phyloP scores from a whole-genome alignment of 306 rosid genomes.

The Macrotyloma uniflorum region DNA sequence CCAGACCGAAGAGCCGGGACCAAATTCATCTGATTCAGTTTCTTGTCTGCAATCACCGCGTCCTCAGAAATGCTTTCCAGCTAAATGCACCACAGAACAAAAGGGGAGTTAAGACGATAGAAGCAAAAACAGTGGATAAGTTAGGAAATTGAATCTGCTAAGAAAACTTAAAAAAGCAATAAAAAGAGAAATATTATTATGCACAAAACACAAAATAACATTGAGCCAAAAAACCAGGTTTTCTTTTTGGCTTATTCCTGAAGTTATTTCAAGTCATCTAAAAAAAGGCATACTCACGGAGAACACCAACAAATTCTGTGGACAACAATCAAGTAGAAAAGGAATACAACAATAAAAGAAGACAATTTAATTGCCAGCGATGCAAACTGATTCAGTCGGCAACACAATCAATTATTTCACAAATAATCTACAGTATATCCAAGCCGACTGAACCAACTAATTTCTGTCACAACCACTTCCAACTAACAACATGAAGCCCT shows the following conservation, averaged over 20 bases:
- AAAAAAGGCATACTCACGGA: background rate
- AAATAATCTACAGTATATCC: background rate
- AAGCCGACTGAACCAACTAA: slow-evolving; percentile 2
- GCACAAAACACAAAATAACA: background rate
- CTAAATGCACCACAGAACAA: slow-evolving; percentile 47
- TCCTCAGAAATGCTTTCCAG: slow-evolving; percentile 91
- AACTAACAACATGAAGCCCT: slow-evolving; percentile 10
- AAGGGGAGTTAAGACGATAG: slow-evolving; percentile 1
- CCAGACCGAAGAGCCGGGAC: slow-evolving; percentile 79
- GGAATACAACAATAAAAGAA: slow-evolving; percentile 2
- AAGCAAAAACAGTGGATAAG: background rate
- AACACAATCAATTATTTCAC: background rate
- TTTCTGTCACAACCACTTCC: background rate
- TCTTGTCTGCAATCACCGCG: slow-evolving; percentile 56
- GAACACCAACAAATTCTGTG: slow-evolving; percentile 25
- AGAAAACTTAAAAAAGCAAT: slow-evolving; percentile 22
- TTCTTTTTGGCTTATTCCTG: background rate
- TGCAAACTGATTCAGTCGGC: slow-evolving; percentile 1
- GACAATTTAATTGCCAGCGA: background rate
- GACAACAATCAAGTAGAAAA: background rate
- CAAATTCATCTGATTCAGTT: slow-evolving; percentile 52
- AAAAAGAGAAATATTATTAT: background rate
- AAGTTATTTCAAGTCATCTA: background rate
- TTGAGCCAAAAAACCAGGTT: background rate
- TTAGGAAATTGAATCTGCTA: background rate